Evolutionary conservation across 148 eudicot genomes (phyloP), one percentile per base, ranked within the genome.

Genomic region (Diospyros kaki): DNA sequence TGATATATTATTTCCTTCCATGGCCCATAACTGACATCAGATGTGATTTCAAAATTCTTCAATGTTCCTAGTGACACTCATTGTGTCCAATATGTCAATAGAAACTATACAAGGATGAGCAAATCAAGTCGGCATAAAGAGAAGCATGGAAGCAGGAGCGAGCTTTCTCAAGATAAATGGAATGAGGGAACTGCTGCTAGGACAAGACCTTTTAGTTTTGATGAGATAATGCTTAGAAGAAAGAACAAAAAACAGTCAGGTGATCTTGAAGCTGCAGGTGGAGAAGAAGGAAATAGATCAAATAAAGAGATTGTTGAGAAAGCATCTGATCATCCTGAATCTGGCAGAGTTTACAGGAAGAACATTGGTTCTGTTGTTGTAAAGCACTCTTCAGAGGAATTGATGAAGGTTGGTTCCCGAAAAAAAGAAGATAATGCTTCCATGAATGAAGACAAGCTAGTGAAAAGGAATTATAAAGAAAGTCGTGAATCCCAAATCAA

Each of bases 171-270:
- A 75, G 93, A 84, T 77, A 83, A 85, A 68, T 64, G 38, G 14
- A 64, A 75, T 67, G 88, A 83, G 66, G 97, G 89, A 77, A 90
- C 93, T 81, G 87, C 98, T 77, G 98, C 98, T 60, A 85, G 97
- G 80, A 95, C 97, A 66, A 92, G 98, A 73, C 97, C 98, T 40
- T 73, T 90, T 38, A 95, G 94, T 83, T 92, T 81, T 84, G 96
- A 89, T 54, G 96, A 92, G 63, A 84, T 95, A 71, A 90, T 95
- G 97, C 87, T 75, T 63, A 87, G 80, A 81, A 89, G 98, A 66
- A 83, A 84, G 82, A 83, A 68, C 53, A 92, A 85, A 78, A 86
- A 87, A 78, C 70, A 76, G 58, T 45, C 62, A 69, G 87, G 84
- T 75, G 74, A 72, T 78, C 41, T 58, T 62, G 65, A 65, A 50